Conservation (phyloP, 768 basidiomycete species). For the Strobilomyces dryophilus region DNA sequence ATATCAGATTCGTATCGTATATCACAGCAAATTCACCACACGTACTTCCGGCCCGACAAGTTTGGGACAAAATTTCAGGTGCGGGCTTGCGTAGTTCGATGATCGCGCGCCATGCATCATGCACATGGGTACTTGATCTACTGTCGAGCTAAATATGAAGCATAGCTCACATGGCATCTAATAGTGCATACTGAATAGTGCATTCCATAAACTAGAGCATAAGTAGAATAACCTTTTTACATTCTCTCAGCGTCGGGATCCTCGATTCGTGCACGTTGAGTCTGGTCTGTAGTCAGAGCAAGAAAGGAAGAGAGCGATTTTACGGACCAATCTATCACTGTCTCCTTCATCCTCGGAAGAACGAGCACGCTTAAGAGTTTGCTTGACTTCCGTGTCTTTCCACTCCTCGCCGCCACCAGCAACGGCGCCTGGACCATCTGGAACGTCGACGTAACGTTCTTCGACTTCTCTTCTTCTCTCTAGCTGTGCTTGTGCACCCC, state of each 20-base stretch:
- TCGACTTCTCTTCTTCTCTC: constrained; percentile 80
- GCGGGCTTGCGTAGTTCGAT: constrained; percentile 50
- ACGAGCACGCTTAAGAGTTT: constrained; percentile 60
- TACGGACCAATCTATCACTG: constrained; percentile 49
- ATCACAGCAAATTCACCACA: constrained; percentile 60
- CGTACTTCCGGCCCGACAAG: constrained; percentile 36
- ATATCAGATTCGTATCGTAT: constrained; percentile 67
- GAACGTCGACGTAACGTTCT: constrained; percentile 79
- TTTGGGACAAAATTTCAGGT: constrained; percentile 40
- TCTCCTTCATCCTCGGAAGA: constrained; percentile 80
- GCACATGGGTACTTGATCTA: neutral
- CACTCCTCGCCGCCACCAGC: constrained; percentile 85
- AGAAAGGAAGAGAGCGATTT: neutral
- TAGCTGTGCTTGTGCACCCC: constrained; percentile 85
- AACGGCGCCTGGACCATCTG: constrained; percentile 75
- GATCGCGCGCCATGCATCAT: constrained; percentile 8
- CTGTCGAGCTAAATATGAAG: constrained; percentile 7
- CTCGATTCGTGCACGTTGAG: constrained; percentile 57
- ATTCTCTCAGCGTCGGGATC: constrained; percentile 67
- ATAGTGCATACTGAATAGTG: constrained; percentile 10
- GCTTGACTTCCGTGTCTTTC: constrained; percentile 59
- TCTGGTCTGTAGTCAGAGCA: constrained; percentile 32
- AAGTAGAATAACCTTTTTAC: constrained; percentile 35
- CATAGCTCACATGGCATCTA: constrained; percentile 12
- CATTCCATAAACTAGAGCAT: constrained; percentile 24